These are phyloP conservation scores for Begonia loranthoides DNA, from an alignment of 306 rosid species.

Conservation along the genomic window DNA sequence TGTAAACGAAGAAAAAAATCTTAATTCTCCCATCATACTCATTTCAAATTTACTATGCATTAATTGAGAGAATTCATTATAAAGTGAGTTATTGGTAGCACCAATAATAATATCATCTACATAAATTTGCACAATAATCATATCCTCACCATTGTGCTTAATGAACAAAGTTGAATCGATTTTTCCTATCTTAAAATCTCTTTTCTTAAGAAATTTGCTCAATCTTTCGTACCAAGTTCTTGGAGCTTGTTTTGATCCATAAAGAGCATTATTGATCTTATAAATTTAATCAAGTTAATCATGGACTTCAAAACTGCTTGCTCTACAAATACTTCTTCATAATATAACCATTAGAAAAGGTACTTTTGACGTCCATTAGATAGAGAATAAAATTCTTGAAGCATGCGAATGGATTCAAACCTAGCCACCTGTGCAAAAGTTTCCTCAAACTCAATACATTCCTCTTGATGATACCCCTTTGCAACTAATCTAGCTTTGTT, in stretches of 20 bases:
- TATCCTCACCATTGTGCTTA: neutral
- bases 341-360: neutral
- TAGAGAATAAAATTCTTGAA: neutral
- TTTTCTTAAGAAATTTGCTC: neutral
- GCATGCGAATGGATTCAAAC: neutral
- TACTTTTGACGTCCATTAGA: slow-evolving; percentile 2
- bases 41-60: too few relatives aligned
- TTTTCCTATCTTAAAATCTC: neutral
- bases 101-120: neutral
- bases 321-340: neutral
- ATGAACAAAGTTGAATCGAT: neutral
- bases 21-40: slow-evolving; percentile 4
- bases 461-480: neutral
- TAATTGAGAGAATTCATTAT: neutral
- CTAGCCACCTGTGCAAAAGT: neutral
- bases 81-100: neutral
- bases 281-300: neutral
- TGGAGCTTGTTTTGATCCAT: too few relatives aligned
- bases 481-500: neutral
- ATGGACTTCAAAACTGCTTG: neutral
- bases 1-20: too few relatives aligned
- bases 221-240: slow-evolving; percentile 2
- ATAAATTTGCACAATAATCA: slow-evolving; percentile 1
- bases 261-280: neutral
- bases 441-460: neutral